These are phyloP conservation scores for Vaccinium macrocarpon DNA, from an alignment of 148 eudicot genomes.

Conservation along the genomic window DNA sequence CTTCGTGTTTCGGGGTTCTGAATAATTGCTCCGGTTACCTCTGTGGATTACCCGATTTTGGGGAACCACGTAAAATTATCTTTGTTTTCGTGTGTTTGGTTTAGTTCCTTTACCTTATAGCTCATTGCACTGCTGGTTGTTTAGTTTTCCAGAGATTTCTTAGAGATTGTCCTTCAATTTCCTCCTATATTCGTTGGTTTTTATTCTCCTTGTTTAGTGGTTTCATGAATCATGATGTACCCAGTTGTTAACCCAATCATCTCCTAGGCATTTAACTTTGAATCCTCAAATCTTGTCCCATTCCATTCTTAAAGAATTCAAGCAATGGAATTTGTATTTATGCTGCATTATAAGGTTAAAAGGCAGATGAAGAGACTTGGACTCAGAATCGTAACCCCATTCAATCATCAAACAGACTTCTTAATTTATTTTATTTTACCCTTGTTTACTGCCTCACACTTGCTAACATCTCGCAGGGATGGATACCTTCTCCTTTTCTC, in stretches of 20 bases:
- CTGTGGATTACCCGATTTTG: too few relatives aligned
- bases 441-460: neutral
- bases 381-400: neutral
- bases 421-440: neutral
- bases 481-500: conserved; percentile 8
- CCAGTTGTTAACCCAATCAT: neutral
- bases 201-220: neutral
- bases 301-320: neutral
- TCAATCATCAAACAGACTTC: neutral
- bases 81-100: too few relatives aligned
- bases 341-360: neutral
- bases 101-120: neutral
- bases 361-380: neutral
- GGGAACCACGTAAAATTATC: too few relatives aligned
- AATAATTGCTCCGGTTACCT: too few relatives aligned
- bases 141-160: neutral
- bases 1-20: too few relatives aligned
- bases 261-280: too few relatives aligned
- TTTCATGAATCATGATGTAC: neutral
- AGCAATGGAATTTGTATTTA: neutral
- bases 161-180: neutral
- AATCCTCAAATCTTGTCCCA: neutral
- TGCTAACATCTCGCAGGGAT: neutral
- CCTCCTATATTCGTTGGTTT: neutral
- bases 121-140: neutral